Evolutionary conservation across 1,284 basidiomycete species (phyloP).

Genomic region (Taiwanofungus camphoratus): DNA sequence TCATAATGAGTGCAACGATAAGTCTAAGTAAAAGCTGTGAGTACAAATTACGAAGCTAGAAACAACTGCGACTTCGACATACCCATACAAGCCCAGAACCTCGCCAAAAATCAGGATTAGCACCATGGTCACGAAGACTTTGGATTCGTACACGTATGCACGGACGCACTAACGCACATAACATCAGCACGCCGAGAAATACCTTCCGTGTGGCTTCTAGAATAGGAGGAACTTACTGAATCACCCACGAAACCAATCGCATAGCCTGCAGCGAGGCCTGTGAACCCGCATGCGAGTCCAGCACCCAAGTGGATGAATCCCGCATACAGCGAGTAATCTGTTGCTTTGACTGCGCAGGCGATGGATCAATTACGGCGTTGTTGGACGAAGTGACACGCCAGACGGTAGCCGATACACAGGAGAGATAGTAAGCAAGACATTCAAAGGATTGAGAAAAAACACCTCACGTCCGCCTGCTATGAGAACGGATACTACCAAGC

Average conservation of each 20-base stretch:
- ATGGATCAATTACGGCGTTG: too few species aligned
- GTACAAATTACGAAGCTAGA: too few species aligned
- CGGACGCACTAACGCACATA: slow-evolving; percentile 50
- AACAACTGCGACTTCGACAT: too few species aligned
- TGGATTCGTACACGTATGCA: slow-evolving; percentile 79
- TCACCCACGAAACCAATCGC: slow-evolving; percentile 98
- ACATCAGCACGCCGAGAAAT: background rate
- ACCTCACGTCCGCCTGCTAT: slow-evolving; percentile 56
- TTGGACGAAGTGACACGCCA: too few species aligned
- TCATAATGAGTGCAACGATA: slow-evolving; percentile 87
- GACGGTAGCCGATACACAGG: too few species aligned
- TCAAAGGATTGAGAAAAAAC: background rate
- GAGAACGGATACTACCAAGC: slow-evolving; percentile 64
- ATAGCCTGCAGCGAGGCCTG: slow-evolving; percentile 94
- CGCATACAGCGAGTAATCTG: slow-evolving; percentile 70
- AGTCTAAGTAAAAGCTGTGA: slow-evolving; percentile 39
- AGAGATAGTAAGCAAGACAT: slow-evolving; percentile 12
- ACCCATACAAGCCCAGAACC: slow-evolving; percentile 88
- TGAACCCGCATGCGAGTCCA: slow-evolving; percentile 87
- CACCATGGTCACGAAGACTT: slow-evolving; percentile 88
- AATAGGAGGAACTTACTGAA: slow-evolving; percentile 50
- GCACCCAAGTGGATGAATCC: slow-evolving; percentile 96
- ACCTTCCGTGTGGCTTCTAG: background rate
- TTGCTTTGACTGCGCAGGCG: slow-evolving; percentile 52
- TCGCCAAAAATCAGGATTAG: slow-evolving; percentile 93